Base-by-base conservation (phyloP, 441 rosid species). In the Sinapis alba region DNA sequence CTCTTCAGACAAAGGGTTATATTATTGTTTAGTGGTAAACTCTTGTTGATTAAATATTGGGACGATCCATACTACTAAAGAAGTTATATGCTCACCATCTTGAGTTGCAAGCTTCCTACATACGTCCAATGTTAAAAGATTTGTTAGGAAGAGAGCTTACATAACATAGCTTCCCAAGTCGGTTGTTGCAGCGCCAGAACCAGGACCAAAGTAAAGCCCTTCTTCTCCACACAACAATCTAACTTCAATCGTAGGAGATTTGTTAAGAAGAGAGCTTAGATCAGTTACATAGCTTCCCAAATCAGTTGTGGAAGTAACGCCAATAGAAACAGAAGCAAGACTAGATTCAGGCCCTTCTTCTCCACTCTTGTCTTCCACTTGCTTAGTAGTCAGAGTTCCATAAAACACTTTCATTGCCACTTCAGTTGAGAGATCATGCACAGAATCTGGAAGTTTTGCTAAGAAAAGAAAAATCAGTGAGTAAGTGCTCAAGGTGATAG, bases 391-490 rank as follows among this genome's bases (percentile, higher is more conserved):
- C 53, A 84, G 12, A 51, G 83, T 78, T 62, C 76, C 83, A 62
- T 82, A 79, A 77, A 85, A 88, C 78, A 77, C 43, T 77, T 84
- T 84, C 38, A 89, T 78, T 5, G 96, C 93, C 20, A 80, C 87
- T 7, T 81, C 63, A 10, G 97, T 79, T 0, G 97, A 88, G 23
- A 87, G 64, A 34, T 82, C 77, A 63, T 78, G 74, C 36, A 86
- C 87, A 5, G 86, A 79, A 74, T n/a, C n/a, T n/a, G n/a, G n/a
- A n/a, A n/a, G n/a, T n/a, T n/a, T n/a, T n/a, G n/a, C n/a, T n/a
- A n/a, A n/a, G n/a, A n/a, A n/a, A n/a, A n/a, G n/a, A n/a, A n/a
- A n/a, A n/a, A n/a, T n/a, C n/a, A n/a, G n/a, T n/a, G n/a, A n/a
- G n/a, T n/a, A n/a, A n/a, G n/a, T n/a, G n/a, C n/a, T n/a, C n/a